These are phyloP conservation scores for Onygenales sp. DNA, from an alignment of 2,329 filamentous ascomycete species.

Conservation along the genomic window DNA sequence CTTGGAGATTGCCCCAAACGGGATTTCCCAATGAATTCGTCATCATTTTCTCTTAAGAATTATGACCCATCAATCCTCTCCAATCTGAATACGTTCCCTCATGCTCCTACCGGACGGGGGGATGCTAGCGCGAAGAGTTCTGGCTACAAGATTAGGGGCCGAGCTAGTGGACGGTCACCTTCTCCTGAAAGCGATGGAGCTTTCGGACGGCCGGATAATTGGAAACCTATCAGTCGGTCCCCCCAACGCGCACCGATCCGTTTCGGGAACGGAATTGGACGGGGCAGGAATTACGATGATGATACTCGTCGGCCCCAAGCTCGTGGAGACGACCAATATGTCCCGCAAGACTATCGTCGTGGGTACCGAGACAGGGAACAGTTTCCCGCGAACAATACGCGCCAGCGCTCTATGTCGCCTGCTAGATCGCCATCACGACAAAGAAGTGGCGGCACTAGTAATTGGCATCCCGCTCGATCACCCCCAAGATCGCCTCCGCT, in stretches of 20 bases:
- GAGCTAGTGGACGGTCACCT: conserved; percentile 20
- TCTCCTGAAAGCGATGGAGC: conserved; percentile 28
- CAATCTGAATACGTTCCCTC: conserved; percentile 26
- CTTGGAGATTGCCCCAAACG: conserved; percentile 35
- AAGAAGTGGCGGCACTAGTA: conserved; percentile 11
- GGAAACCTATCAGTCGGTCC: conserved; percentile 18
- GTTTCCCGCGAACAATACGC: conserved; percentile 13
- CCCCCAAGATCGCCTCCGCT: conserved; percentile 15
- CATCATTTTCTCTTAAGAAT: conserved; percentile 30
- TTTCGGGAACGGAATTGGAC: conserved; percentile 23
- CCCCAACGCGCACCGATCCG: conserved; percentile 25
- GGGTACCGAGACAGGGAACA: conserved; percentile 20
- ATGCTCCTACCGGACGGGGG: conserved; percentile 8
- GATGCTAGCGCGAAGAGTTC: conserved; percentile 14
- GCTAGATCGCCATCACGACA: conserved; percentile 12
- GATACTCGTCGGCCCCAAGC: conserved; percentile 8
- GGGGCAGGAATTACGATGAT: conserved; percentile 17
- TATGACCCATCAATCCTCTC: conserved; percentile 28
- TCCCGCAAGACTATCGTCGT: conserved; percentile 9
- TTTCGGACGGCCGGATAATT: conserved; percentile 20
- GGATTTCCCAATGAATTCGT: conserved; percentile 18
- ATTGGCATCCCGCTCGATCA: conserved; percentile 9
- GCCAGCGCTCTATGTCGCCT: conserved; percentile 26
- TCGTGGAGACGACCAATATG: conserved; percentile 5
- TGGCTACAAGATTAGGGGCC: conserved; percentile 28